Conservation (phyloP, 352 stramenopile species). For the Aphanomyces euteiches region DNA sequence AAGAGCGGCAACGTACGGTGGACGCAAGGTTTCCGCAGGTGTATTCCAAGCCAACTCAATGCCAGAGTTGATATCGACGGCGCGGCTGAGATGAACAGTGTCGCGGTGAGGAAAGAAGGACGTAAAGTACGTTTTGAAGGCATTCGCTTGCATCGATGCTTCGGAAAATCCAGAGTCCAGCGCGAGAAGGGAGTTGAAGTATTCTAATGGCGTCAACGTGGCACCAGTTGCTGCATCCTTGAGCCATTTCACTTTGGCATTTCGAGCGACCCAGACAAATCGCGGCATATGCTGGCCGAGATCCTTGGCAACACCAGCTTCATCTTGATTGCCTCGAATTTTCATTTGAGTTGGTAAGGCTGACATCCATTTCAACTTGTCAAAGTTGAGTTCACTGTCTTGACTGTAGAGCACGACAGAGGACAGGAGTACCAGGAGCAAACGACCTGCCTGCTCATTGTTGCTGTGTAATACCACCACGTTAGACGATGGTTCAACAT, state of each 20-base stretch:
- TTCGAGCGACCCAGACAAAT: constrained; percentile 58
- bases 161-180: constrained; percentile 59
- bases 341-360: constrained; percentile 41
- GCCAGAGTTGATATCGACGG: constrained; percentile 39
- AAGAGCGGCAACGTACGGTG: constrained; percentile 54
- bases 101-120: constrained; percentile 44
- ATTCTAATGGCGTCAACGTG: constrained; percentile 51
- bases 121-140: constrained; percentile 56
- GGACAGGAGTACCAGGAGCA: constrained; percentile 55
- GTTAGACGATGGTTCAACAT: constrained; percentile 1
- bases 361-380: constrained; percentile 48
- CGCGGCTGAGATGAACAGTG: constrained; percentile 49
- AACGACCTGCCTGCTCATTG: constrained; percentile 24
- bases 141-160: constrained; percentile 47
- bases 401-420: constrained; percentile 58
- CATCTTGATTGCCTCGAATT: constrained; percentile 57
- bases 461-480: not conserved
- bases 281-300: constrained; percentile 52
- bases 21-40: constrained; percentile 40
- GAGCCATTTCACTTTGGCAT: constrained; percentile 73
- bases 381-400: constrained; percentile 53
- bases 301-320: constrained; percentile 45
- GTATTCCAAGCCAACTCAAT: constrained; percentile 25
- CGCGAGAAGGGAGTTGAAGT: constrained; percentile 45
- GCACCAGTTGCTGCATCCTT: constrained; percentile 36